Evolutionary conservation across 2,329 filamentous ascomycete genomes (phyloP), one percentile per base, ranked within the genome.

Genomic region (Alternaria metachromatica): DNA sequence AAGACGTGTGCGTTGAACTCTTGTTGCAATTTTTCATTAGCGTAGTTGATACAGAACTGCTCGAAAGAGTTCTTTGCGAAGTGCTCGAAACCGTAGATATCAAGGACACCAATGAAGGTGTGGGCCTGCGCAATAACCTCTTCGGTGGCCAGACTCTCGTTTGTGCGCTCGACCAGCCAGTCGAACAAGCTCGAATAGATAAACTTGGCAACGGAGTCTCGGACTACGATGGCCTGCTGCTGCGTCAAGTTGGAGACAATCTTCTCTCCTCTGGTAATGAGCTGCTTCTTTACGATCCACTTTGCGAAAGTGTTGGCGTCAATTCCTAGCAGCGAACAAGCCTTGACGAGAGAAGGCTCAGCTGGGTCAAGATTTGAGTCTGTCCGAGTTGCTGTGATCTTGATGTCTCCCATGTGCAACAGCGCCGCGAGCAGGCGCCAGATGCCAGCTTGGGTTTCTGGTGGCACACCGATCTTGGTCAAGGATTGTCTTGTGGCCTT

Each of bases 61-160:
- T 99, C 96, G 75, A 99, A 99, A 1, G 96, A 99, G 84, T 99
- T 99, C 86, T 97, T 98, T 66, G 96, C 95, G 77, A 99, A 99
- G 82, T 98, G 96, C 81, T 99, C 96, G 77, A 99, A 99, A 68
- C 95, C 95, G 81, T 98, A 98, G 72, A 99, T 99, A 92, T 99
- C 96, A 68, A 99, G 88, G 51, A 99, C 96, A 80, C 96, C 96
- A 74, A 99, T 99, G 81, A 99, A 99, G 2, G 93, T 95, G 59
- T 85, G 88, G 60, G 97, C 93, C 44, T 92, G 89, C 72, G 87
- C 89, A 56, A 98, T 81, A 41, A 98, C 93, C 68, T 95, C 91
- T 48, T 97, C 92, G 1, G 94, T 94, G 12, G 96, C 96, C 72
- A 99, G 85, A 78, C 94, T 94, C 72, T 86, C 86, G 83, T 99